phyloP scores from a whole-genome alignment of 768 basidiomycete genomes.

The Amylocystis lapponica region DNA sequence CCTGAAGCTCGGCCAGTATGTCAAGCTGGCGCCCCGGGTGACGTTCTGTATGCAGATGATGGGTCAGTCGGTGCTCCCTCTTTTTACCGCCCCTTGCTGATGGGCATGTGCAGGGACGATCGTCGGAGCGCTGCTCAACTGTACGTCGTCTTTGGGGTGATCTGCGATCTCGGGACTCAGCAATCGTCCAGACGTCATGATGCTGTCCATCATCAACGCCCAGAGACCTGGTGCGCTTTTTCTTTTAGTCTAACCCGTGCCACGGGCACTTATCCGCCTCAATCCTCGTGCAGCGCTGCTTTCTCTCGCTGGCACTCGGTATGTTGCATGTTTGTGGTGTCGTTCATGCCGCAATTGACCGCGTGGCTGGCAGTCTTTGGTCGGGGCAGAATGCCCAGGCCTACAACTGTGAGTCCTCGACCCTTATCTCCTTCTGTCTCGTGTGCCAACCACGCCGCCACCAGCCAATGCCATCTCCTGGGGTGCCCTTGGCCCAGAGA shows the following conservation, averaged over 20 bases:
- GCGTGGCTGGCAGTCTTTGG: not conserved
- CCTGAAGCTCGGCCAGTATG: slow-evolving; percentile 48
- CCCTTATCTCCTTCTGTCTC: not conserved
- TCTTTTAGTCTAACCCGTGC: not conserved
- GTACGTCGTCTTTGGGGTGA: slow-evolving; percentile 4
- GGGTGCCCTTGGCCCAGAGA: slow-evolving; percentile 40
- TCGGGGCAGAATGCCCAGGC: not conserved
- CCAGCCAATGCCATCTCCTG: slow-evolving; percentile 41
- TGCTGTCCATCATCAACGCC: slow-evolving; percentile 21
- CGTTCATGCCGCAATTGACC: not conserved
- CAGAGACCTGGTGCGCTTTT: slow-evolving; percentile 3
- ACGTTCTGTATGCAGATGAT: slow-evolving; percentile 51
- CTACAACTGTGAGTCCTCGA: slow-evolving; percentile 12
- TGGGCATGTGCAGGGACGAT: slow-evolving; percentile 33
- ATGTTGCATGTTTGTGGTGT: not conserved
- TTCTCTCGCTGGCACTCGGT: slow-evolving; percentile 43
- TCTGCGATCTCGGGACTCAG: not conserved
- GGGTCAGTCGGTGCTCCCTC: not conserved
- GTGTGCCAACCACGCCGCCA: not conserved
- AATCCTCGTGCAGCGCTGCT: slow-evolving; percentile 34
- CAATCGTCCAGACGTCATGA: slow-evolving; percentile 17
- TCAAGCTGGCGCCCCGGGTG: slow-evolving; percentile 57
- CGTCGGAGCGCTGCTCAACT: slow-evolving; percentile 44
- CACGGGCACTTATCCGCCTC: not conserved
- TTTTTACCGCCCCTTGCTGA: too few relatives aligned